These are phyloP conservation scores for Sanguinoderma infundibulare DNA, from an alignment of 1,284 basidiomycete species.

Conservation along the genomic window DNA sequence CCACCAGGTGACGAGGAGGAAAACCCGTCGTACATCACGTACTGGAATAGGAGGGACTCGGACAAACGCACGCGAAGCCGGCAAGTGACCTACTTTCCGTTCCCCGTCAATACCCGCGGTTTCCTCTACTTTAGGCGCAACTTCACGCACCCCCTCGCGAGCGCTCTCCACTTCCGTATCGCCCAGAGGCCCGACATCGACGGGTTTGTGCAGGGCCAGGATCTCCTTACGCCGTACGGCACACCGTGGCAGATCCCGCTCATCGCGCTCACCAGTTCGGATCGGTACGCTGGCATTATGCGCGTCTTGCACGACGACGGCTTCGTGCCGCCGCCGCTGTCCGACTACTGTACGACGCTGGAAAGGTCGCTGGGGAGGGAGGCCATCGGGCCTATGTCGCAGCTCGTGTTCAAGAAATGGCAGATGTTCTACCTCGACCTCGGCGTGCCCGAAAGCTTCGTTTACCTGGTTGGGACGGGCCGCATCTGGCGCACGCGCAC, in stretches of 20 bases:
- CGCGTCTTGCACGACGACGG: not conserved
- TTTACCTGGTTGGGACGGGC: not conserved
- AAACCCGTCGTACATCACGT: constrained; percentile 2
- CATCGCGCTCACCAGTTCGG: constrained; percentile 3
- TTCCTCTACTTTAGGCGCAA: constrained; percentile 16
- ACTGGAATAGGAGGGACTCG: not conserved
- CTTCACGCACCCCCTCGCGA: constrained; percentile 1
- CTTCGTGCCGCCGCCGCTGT: not conserved
- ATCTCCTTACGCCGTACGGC: constrained; percentile 13
- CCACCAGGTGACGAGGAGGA: not conserved
- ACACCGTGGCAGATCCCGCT: constrained; percentile 16
- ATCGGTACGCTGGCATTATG: not conserved
- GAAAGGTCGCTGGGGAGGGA: no score
- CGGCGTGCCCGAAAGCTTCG: not conserved
- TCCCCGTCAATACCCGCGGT: constrained; percentile 21
- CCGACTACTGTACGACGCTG: not conserved
- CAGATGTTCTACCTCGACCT: constrained; percentile 13
- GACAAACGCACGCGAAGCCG: not conserved
- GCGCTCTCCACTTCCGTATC: constrained; percentile 17
- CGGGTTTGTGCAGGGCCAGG: constrained; percentile 1
- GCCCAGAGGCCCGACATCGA: not conserved
- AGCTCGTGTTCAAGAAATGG: constrained; percentile 2
- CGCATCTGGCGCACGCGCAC: not conserved
- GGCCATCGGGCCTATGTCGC: constrained; percentile 2
- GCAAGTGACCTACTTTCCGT: constrained; percentile 1